Percentiles rank a stretch among this genome's conserved stretches.
Conservation (phyloP, 495 filamentous ascomycete species). For the Aspergillus leporis region DNA sequence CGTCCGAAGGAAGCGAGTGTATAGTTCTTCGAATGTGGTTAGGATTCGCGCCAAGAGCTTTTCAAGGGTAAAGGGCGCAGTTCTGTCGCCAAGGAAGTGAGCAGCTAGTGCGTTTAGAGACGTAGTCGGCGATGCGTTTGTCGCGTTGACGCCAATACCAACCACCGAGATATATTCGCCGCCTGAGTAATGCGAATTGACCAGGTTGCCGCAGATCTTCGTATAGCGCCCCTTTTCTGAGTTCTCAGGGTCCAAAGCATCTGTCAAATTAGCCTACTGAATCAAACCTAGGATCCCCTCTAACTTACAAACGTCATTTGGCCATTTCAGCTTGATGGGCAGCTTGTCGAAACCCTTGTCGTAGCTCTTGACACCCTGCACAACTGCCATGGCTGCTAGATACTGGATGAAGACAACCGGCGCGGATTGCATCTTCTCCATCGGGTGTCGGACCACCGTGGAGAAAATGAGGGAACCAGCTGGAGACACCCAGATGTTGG, state of each 20-base stretch:
- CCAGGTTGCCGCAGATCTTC: slow-evolving; percentile 92
- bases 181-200: slow-evolving; percentile 79
- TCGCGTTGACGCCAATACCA: slow-evolving; percentile 86
- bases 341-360: slow-evolving; percentile 69
- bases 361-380: slow-evolving; percentile 81
- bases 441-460: slow-evolving; percentile 77
- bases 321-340: slow-evolving; percentile 92
- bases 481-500: slow-evolving; percentile 94
- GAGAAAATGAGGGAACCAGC: slow-evolving; percentile 85
- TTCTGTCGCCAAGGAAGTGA: slow-evolving; percentile 36
- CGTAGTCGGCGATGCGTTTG: slow-evolving; percentile 84
- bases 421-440: slow-evolving; percentile 65
- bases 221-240: slow-evolving; percentile 64
- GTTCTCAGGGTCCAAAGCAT: slow-evolving; percentile 71
- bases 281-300: not conserved
- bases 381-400: slow-evolving; percentile 84
- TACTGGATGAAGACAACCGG: slow-evolving; percentile 96
- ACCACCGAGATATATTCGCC: slow-evolving; percentile 84
- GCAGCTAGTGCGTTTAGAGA: slow-evolving; percentile 72
- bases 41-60: slow-evolving; percentile 82
- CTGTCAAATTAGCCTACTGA: slow-evolving; percentile 29
- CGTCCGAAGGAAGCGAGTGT: slow-evolving; percentile 66
- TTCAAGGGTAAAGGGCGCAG: slow-evolving; percentile 67
- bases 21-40: slow-evolving; percentile 74
- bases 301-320: slow-evolving; percentile 82